Conservation (phyloP, 108 stramenopile genomes). For the Aurantiochytrium sp. region DNA sequence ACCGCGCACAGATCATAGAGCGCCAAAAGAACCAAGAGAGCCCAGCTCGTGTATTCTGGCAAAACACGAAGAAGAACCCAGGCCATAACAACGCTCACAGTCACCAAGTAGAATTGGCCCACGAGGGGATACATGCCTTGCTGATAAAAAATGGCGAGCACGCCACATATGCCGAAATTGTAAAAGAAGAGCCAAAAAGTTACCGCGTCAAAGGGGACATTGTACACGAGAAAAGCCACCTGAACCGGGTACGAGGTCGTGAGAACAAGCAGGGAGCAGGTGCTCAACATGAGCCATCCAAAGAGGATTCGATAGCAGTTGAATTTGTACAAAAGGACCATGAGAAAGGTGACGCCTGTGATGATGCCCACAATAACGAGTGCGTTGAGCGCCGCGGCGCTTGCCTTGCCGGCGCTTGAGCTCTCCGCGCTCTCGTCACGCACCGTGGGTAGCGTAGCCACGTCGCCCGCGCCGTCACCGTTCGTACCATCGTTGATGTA, state of each 20-base stretch:
- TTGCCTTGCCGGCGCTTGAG: slow-evolving; percentile 47
- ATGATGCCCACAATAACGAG: slow-evolving; percentile 78
- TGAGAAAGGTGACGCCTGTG: slow-evolving; percentile 71
- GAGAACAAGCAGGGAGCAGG: slow-evolving; percentile 60
- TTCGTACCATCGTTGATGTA: slow-evolving; percentile 17
- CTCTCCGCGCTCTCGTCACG: slow-evolving; percentile 38
- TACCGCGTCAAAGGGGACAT: slow-evolving; percentile 62
- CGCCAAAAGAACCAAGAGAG: slow-evolving; percentile 79
- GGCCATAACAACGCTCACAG: slow-evolving; percentile 77
- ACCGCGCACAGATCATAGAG: slow-evolving; percentile 83
- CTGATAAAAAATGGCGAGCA: slow-evolving; percentile 78
- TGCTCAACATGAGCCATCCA: slow-evolving; percentile 65
- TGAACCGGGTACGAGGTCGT: slow-evolving; percentile 23
- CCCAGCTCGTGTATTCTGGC: slow-evolving; percentile 89
- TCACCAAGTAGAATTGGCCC: slow-evolving; percentile 79
- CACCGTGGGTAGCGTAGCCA: neutral
- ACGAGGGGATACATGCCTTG: slow-evolving; percentile 71
- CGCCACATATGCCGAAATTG: slow-evolving; percentile 85
- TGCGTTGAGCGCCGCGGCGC: slow-evolving; percentile 71
- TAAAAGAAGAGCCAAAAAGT: slow-evolving; percentile 73
- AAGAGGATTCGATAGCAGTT: slow-evolving; percentile 78
- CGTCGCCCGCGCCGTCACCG: slow-evolving; percentile 6
- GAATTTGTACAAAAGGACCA: slow-evolving; percentile 80
- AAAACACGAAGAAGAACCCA: slow-evolving; percentile 80
- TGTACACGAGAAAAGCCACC: slow-evolving; percentile 64